A percentile compares a stretch with the other conserved stretches of the same genome.
These are phyloP conservation scores for Draba incana DNA, from an alignment of 345 rosid species.

Conservation along the genomic window DNA sequence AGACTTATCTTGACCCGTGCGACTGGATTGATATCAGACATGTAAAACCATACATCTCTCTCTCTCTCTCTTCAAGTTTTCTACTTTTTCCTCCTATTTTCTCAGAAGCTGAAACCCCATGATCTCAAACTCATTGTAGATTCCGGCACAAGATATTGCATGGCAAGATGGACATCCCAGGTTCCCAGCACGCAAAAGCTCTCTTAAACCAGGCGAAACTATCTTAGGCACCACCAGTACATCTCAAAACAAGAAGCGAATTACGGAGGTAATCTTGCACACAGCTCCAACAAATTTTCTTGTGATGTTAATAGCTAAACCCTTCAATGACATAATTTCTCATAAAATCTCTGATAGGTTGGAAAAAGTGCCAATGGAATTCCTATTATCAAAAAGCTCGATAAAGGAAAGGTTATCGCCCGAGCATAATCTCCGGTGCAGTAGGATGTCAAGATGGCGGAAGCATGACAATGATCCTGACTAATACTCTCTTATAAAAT, in stretches of 20 bases:
- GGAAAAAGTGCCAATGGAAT: slow-evolving; percentile 26
- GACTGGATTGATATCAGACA: slow-evolving; percentile 39
- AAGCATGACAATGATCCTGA: slow-evolving; percentile 17
- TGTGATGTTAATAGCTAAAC: slow-evolving; percentile 15
- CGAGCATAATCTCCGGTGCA: not conserved
- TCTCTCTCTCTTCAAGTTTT: no score
- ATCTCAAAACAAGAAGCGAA: not conserved
- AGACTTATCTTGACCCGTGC: slow-evolving; percentile 12
- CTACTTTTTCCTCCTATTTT: not conserved
- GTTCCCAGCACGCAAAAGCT: slow-evolving; percentile 15
- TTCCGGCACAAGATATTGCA: slow-evolving; percentile 61
- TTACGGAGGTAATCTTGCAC: slow-evolving; percentile 32
- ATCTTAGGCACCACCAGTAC: slow-evolving; percentile 29
- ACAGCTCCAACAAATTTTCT: slow-evolving; percentile 22
- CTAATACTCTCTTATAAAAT: slow-evolving; percentile 11
- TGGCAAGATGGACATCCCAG: slow-evolving; percentile 61
- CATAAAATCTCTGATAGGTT: slow-evolving; percentile 24
- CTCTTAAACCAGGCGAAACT: slow-evolving; percentile 35
- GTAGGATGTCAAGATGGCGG: slow-evolving; percentile 21
- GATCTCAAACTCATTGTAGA: slow-evolving; percentile 46
- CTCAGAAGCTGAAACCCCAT: slow-evolving; percentile 22
- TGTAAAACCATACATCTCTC: slow-evolving; percentile 26
- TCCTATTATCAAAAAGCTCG: slow-evolving; percentile 28
- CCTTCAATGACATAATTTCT: slow-evolving; percentile 21
- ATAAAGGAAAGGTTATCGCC: slow-evolving; percentile 32